Percentiles rank a stretch among this genome's conserved stretches.
Conservation (phyloP, 495 filamentous ascomycete genomes). For the Penicillium coprophilum region DNA sequence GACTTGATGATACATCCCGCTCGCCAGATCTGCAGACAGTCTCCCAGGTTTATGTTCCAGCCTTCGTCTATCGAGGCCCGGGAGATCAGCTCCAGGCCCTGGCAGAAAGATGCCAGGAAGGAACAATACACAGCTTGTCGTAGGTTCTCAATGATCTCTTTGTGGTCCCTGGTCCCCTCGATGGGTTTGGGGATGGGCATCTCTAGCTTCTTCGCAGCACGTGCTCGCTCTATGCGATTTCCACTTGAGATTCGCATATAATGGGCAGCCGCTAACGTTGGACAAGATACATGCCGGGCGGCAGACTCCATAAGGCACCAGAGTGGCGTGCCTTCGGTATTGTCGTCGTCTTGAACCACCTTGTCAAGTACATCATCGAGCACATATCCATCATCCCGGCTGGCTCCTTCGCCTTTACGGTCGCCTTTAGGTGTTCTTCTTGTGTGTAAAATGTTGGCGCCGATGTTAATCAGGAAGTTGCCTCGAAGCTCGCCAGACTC, state of each 20-base stretch:
- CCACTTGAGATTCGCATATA: constrained; percentile 66
- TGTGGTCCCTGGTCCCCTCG: constrained; percentile 42
- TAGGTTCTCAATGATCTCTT: constrained; percentile 57
- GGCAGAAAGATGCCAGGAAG: constrained; percentile 63
- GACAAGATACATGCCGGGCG: constrained; percentile 60
- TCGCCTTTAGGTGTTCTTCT: constrained; percentile 44
- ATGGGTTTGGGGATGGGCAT: constrained; percentile 45
- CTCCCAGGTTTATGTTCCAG: constrained; percentile 61
- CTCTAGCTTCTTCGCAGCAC: constrained; percentile 44
- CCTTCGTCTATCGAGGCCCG: constrained; percentile 58
- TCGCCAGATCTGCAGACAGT: constrained; percentile 68
- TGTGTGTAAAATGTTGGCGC: constrained; percentile 57
- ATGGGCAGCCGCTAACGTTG: constrained; percentile 64
- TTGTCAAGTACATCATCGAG: constrained; percentile 70
- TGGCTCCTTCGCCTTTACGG: constrained; percentile 39
- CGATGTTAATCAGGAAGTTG: constrained; percentile 65
- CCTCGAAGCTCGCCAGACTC: constrained; percentile 54
- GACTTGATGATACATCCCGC: constrained; percentile 73
- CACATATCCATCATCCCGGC: constrained; percentile 44
- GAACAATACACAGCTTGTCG: constrained; percentile 60
- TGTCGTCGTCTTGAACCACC: constrained; percentile 70
- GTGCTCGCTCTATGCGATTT: constrained; percentile 55
- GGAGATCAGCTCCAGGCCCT: constrained; percentile 67
- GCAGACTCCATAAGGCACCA: constrained; percentile 65
- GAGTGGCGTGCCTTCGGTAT: constrained; percentile 66